Percentiles rank a stretch among this genome's conserved stretches.
Evolutionary conservation across 352 stramenopile species (phyloP).

Genomic region (Pythium periplocum): DNA sequence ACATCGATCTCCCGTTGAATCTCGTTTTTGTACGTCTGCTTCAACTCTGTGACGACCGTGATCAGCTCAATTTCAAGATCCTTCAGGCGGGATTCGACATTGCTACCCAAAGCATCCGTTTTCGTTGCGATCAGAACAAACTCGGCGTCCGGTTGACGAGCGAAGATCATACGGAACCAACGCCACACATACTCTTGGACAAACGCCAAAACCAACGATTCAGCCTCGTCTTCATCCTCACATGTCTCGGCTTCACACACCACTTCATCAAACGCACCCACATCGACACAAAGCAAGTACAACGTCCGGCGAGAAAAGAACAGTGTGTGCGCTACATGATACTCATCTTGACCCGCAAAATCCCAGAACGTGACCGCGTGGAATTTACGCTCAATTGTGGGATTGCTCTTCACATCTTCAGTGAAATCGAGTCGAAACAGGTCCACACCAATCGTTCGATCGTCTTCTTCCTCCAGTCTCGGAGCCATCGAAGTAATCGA

Average conservation of each 20-base stretch:
- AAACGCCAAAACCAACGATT: slow-evolving; percentile 5
- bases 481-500: slow-evolving; percentile 7
- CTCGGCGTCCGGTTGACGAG: slow-evolving; percentile 11
- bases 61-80: too few species aligned
- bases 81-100: too few species aligned
- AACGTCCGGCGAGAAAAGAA: slow-evolving; percentile 12
- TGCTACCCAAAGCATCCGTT: not conserved
- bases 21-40: too few species aligned
- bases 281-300: slow-evolving; percentile 11
- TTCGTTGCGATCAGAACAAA: slow-evolving; percentile 13
- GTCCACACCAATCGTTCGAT: slow-evolving; percentile 28
- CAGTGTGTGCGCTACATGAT: slow-evolving; percentile 10
- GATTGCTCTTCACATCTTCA: not conserved
- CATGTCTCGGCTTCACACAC: slow-evolving; percentile 1
- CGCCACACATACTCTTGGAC: not conserved
- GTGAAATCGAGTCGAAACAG: slow-evolving; percentile 19
- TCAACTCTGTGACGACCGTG: too few species aligned
- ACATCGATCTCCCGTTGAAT: too few species aligned
- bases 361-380: slow-evolving; percentile 17
- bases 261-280: slow-evolving; percentile 2
- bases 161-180: slow-evolving; percentile 9
- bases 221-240: not conserved
- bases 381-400: not conserved
- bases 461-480: slow-evolving; percentile 11
- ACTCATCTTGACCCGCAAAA: slow-evolving; percentile 11